Percentiles rank a stretch among this genome's conserved stretches.
These are phyloP conservation scores for Coix lacrymajobi DNA, from an alignment of 176 grass and related monocot species.

Conservation along the genomic window DNA sequence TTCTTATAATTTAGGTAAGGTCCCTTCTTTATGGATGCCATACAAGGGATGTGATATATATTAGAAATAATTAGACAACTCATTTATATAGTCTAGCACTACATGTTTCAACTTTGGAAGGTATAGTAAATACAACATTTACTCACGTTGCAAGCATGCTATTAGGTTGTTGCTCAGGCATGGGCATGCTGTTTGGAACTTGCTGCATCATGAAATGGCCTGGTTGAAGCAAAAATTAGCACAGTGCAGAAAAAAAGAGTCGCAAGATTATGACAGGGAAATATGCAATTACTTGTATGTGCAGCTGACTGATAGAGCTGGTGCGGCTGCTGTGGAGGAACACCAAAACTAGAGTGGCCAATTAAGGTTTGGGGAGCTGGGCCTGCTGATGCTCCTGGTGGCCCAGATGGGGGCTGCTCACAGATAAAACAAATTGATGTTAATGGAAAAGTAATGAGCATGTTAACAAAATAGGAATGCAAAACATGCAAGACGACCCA, in stretches of 20 bases:
- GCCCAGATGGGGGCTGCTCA: slow-evolving; percentile 42
- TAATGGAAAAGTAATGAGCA: slow-evolving; percentile 22
- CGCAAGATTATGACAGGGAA: neutral
- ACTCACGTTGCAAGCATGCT: slow-evolving; percentile 47
- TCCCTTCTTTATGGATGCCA: neutral
- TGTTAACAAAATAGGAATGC: slow-evolving; percentile 17
- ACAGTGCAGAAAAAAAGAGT: neutral
- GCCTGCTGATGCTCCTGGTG: slow-evolving; percentile 40
- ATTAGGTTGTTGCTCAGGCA: slow-evolving; percentile 55
- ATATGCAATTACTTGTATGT: slow-evolving; percentile 64
- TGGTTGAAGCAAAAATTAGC: slow-evolving; percentile 51
- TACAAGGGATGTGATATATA: neutral
- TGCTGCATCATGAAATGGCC: slow-evolving; percentile 80
- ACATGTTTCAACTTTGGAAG: slow-evolving; percentile 2
- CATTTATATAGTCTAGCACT: slow-evolving; percentile 24
- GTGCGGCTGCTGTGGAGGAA: slow-evolving; percentile 47
- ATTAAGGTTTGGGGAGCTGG: slow-evolving; percentile 37
- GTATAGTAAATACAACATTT: neutral
- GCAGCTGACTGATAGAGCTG: slow-evolving; percentile 47
- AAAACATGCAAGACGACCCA: neutral
- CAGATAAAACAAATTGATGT: slow-evolving; percentile 15
- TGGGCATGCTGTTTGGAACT: slow-evolving; percentile 47
- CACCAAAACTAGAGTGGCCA: slow-evolving; percentile 57
- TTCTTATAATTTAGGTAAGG: neutral
- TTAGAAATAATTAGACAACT: neutral